phyloP scores from a whole-genome alignment of 345 rosid genomes.

The Populus tremula region DNA sequence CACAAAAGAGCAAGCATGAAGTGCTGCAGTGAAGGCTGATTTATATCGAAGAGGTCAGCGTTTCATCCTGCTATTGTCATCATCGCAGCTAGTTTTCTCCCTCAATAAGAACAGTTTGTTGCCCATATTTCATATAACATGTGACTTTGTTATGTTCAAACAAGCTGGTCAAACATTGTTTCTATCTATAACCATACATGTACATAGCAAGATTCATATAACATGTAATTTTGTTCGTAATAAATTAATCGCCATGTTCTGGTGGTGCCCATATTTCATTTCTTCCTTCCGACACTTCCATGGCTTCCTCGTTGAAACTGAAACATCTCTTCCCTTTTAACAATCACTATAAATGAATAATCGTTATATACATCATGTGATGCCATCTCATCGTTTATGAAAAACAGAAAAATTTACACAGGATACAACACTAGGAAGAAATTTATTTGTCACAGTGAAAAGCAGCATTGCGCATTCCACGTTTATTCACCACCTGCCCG shows the following conservation, averaged over 20 bases:
- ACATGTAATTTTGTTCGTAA: not conserved
- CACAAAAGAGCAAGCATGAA: not conserved
- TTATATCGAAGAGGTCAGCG: not conserved
- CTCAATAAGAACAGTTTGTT: not conserved
- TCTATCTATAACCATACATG: not conserved
- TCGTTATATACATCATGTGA: not conserved
- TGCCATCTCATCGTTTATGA: not conserved
- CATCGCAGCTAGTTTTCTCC: not conserved
- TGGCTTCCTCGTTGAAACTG: not conserved
- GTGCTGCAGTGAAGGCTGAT: conserved; percentile 1
- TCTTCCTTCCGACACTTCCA: not conserved
- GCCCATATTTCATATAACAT: not conserved
- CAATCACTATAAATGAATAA: not conserved
- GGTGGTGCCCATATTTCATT: not conserved
- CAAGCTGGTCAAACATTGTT: not conserved
- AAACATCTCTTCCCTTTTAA: not conserved
- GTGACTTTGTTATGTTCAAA: not conserved
- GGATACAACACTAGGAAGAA: not conserved
- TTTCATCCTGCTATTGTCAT: not conserved
- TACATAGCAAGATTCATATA: not conserved
- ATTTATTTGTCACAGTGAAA: not conserved
- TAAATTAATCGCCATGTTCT: not conserved
- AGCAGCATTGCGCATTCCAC: not conserved
- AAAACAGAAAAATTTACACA: not conserved
- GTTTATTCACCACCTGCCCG: not conserved